Base-by-base conservation (phyloP, 345 rosid genomes). In the Triadica sebifera region DNA sequence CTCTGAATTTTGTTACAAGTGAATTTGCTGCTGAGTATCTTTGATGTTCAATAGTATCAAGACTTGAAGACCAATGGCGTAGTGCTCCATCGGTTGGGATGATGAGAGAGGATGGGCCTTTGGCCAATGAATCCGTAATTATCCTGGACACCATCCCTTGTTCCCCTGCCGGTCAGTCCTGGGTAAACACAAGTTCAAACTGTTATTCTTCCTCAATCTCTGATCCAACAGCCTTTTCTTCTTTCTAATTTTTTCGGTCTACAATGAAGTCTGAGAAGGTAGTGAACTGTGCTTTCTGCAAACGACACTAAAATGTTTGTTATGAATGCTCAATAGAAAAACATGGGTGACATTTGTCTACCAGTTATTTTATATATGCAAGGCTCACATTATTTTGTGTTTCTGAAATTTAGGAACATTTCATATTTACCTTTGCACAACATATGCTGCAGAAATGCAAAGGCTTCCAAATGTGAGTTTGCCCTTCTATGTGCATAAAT, bases 391-490 rank as follows among this genome's bases (percentile, higher is more conserved):
- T 57, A 37, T 39, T 52, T 62, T 47, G 47, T 59, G 34, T 29
- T 43, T 69, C 10, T 58, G 52, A 41, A 38, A 58, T 66, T 52
- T 64, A 24, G 52, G 62, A 53, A 46, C 51, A 9, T 71, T 79
- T 76, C 16, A 66, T 46, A 38, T 47, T 47, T 52, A 43, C 46
- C 0, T 76, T 66, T 58, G 34, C 79, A 81, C 86, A 6, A 93
- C 97, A 68, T 94, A 84, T 82, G 92, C 93, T 72, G 80, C 86
- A 52, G 95, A 94, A 84, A 84, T 89, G 88, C 85, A 87, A 76
- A 92, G 78, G 90, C 86, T 90, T 88, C 89, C 90, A 74, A 78
- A 87, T 81, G 93, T 89, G 86, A 94, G 66, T 75, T 78, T 74
- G 69, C 65, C 20, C 63, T 78, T 64, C 24, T 64, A 49, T 69